Conservation (phyloP, 805 yeast species). For the Teunomyces kruisii region DNA sequence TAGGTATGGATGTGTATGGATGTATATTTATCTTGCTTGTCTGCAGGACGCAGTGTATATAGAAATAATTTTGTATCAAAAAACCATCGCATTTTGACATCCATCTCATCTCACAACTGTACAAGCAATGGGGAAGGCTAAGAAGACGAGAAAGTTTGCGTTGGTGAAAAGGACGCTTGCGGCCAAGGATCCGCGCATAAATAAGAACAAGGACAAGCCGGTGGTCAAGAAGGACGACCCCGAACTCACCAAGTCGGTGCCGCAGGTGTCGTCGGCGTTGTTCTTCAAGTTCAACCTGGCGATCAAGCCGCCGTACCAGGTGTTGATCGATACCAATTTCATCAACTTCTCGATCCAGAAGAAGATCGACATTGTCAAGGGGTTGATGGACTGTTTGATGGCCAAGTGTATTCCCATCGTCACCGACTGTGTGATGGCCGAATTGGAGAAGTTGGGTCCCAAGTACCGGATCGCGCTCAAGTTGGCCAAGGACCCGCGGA, state of each 20-base stretch:
- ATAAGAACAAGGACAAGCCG: slow-evolving; percentile 31
- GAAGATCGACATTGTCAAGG: slow-evolving; percentile 90
- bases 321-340: slow-evolving; percentile 93
- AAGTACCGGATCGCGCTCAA: slow-evolving; percentile 90
- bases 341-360: slow-evolving; percentile 95
- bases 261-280: slow-evolving; percentile 93
- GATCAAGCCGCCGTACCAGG: slow-evolving; percentile 97
- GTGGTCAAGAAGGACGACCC: slow-evolving; percentile 54
- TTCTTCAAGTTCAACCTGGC: slow-evolving; percentile 94
- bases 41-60: not conserved
- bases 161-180: slow-evolving; percentile 79
- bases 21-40: too few species aligned
- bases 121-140: slow-evolving; percentile 84
- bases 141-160: slow-evolving; percentile 96
- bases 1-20: too few species aligned
- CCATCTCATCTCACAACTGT: slow-evolving; percentile 10
- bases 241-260: slow-evolving; percentile 56
- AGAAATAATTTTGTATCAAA: not conserved
- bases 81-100: not conserved
- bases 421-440: slow-evolving; percentile 98
- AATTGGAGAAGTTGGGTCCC: slow-evolving; percentile 93
- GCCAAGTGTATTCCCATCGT: slow-evolving; percentile 95
- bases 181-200: slow-evolving; percentile 65
- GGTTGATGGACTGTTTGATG: slow-evolving; percentile 92
- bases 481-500: slow-evolving; percentile 91